Base-by-base conservation (phyloP, 2,329 filamentous ascomycete species). In the Beauveria caledonica region DNA sequence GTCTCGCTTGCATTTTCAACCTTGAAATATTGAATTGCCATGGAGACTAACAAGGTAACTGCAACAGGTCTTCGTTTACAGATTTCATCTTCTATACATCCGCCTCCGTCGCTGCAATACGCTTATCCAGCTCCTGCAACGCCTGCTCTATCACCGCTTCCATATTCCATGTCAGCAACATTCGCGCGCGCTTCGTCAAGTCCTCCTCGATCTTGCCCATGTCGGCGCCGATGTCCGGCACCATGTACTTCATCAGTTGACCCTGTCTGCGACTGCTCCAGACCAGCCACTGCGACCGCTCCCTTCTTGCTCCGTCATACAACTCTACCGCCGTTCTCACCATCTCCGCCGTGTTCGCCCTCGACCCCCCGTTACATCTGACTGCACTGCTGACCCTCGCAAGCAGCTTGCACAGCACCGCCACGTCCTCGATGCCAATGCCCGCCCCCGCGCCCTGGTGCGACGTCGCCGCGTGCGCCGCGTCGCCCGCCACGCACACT, bases 401-500 rank as follows among this genome's bases (percentile, higher is more conserved):
- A 0, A 86, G 70, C 0, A 85, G 67, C 3, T 76, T 73, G 0
- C 77, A 74, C 1, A 79, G 66, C 2, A 78, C 70, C 17, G 73
- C 72, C 1, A 71, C 73, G 61, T 85, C 81, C 63, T 84, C 80
- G 60, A 86, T 80, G 1, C 79, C 81, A 65, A 85, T 77, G 1
- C 81, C 82, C 0, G 81, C 79, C 2, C 84, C 84, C 1, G 83
- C 78, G 0, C 83, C 84, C 46, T 84, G 80, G 44, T 83, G 80
- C 0, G 85, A 85, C 0, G 83, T 81, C 44, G 81, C 81, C 0
- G 83, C 84, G 67, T 87, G 85, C 0, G 85, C 85, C 0, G 85
- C 83, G 66, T 88, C 85, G 15, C 85, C 85, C 0, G 84, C 69
- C 2, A 87, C 74, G 42, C 75, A 77, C 25, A 80, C 65, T 0